These are phyloP conservation scores for Arthrobotrys megalospora DNA, from an alignment of 2,329 filamentous ascomycete genomes.

Conservation along the genomic window DNA sequence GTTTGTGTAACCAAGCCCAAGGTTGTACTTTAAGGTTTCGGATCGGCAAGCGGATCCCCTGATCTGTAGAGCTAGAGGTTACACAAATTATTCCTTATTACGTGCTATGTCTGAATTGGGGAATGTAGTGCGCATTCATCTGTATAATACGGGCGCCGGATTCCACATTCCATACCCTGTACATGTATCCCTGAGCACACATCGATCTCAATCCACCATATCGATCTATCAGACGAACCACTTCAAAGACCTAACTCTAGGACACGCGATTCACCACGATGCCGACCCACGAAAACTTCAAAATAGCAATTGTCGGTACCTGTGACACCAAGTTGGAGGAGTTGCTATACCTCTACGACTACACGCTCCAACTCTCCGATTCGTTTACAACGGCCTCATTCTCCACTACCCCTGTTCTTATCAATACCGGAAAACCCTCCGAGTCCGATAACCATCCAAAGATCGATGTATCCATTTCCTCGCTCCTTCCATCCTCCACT, in stretches of 20 bases:
- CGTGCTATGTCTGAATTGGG: not conserved
- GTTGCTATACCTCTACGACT: slow-evolving; percentile 71
- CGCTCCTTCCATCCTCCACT: slow-evolving; percentile 19
- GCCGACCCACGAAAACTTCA: not conserved
- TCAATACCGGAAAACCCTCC: slow-evolving; percentile 35
- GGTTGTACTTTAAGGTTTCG: not conserved
- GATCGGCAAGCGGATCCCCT: slow-evolving; percentile 1
- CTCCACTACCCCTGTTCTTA: slow-evolving; percentile 18
- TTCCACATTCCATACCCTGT: slow-evolving; percentile 4
- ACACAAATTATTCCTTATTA: not conserved
- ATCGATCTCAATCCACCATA: not conserved
- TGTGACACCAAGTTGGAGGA: slow-evolving; percentile 77
- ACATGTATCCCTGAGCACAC: not conserved
- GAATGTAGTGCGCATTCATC: not conserved
- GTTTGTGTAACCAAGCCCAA: not conserved
- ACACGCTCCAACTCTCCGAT: slow-evolving; percentile 45
- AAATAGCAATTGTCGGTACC: slow-evolving; percentile 72
- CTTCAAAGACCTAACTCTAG: not conserved
- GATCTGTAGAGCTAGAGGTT: not conserved
- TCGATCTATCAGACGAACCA: too few relatives aligned
- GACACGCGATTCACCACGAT: not conserved
- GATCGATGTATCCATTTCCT: slow-evolving; percentile 31
- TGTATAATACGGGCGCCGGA: not conserved
- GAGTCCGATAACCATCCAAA: not conserved
- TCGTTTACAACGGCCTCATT: not conserved